Conservation (phyloP, 1,284 basidiomycete species). For the Mycosarcoma mackinlayi region DNA sequence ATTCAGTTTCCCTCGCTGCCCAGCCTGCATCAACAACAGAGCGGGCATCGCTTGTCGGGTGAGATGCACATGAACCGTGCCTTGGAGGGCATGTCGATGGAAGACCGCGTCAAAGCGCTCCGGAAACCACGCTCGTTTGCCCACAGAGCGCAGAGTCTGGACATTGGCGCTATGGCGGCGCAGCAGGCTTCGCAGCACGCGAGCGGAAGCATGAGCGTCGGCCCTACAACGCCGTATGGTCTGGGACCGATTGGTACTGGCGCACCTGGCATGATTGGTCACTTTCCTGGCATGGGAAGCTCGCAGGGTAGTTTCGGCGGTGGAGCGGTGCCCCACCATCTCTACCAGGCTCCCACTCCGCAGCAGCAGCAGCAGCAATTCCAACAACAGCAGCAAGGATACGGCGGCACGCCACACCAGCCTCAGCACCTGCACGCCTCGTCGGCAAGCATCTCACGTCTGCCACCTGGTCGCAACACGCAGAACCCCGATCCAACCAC, state of each 20-base stretch:
- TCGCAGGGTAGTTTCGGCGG: slow-evolving; percentile 21
- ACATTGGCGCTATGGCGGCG: slow-evolving; percentile 57
- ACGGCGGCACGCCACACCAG: slow-evolving; percentile 27
- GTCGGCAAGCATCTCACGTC: slow-evolving; percentile 53
- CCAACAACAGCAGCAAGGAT: slow-evolving; percentile 18
- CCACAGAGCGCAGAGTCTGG: slow-evolving; percentile 61
- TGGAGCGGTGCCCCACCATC: slow-evolving; percentile 24
- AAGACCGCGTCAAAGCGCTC: slow-evolving; percentile 53
- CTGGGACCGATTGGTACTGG: slow-evolving; percentile 51
- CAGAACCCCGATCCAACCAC: slow-evolving; percentile 48
- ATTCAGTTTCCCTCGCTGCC: slow-evolving; percentile 55
- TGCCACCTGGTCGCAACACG: slow-evolving; percentile 41
- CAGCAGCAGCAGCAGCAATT: slow-evolving; percentile 19
- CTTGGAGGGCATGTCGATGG: slow-evolving; percentile 50
- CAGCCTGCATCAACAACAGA: slow-evolving; percentile 30
- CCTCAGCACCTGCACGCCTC: slow-evolving; percentile 38
- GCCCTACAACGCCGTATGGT: slow-evolving; percentile 42
- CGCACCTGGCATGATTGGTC: slow-evolving; percentile 22
- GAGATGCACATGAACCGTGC: slow-evolving; percentile 47
- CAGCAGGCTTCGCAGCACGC: slow-evolving; percentile 51
- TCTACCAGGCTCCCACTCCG: slow-evolving; percentile 23
- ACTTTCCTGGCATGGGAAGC: slow-evolving; percentile 41
- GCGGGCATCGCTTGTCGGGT: slow-evolving; percentile 46
- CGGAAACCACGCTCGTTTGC: slow-evolving; percentile 60
- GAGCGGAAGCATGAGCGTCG: slow-evolving; percentile 37